Conservation (phyloP, 1,284 basidiomycete genomes). For the Porphyrellus sp. region DNA sequence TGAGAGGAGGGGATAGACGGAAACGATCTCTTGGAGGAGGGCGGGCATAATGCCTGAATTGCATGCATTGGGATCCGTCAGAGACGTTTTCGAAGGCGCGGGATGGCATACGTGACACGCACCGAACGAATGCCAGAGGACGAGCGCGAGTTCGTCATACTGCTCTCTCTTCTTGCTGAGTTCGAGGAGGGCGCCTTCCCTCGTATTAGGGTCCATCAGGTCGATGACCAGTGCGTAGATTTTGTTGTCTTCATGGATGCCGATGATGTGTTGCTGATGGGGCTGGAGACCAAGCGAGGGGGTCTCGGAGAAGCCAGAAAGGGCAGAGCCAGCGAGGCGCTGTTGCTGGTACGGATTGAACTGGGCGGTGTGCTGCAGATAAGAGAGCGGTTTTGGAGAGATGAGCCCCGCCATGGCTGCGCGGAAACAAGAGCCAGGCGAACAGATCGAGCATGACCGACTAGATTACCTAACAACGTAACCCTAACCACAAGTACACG, state of each 20-base stretch:
- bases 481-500: constrained; percentile 29
- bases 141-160: constrained; percentile 96
- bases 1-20: constrained; percentile 94
- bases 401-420: constrained; percentile 53
- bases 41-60: constrained; percentile 94
- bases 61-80: constrained; percentile 1
- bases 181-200: constrained; percentile 88
- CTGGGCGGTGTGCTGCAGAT: constrained; percentile 51
- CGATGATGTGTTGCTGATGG: constrained; percentile 43
- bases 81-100: neutral
- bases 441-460: neutral
- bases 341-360: constrained; percentile 52
- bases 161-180: constrained; percentile 99
- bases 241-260: constrained; percentile 69
- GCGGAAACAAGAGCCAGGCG: constrained; percentile 2
- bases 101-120: constrained; percentile 32
- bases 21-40: constrained; percentile 95
- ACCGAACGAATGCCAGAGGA: constrained; percentile 99
- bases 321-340: constrained; percentile 27
- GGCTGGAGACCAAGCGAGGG: constrained; percentile 48
- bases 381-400: constrained; percentile 63
- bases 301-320: constrained; percentile 49
- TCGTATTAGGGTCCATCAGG: constrained; percentile 73
- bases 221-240: constrained; percentile 83
- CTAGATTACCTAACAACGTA: constrained; percentile 27